Conservation (phyloP, 768 basidiomycete genomes). For the Mycena chlorophos region DNA sequence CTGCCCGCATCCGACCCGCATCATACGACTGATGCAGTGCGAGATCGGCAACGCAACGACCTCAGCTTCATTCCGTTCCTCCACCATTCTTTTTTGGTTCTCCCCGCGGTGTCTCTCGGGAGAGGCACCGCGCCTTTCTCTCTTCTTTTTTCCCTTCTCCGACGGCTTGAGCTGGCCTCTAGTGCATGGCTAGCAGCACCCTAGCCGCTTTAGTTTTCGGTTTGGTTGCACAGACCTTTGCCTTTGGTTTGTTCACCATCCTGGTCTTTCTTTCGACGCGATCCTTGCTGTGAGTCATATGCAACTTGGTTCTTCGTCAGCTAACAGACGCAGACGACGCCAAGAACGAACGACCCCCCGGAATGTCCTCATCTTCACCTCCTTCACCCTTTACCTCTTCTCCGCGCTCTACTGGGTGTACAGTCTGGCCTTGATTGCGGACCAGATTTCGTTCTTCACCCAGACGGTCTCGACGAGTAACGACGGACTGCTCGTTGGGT, state of each 20-base stretch:
- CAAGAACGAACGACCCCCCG: neutral
- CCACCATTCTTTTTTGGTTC: neutral
- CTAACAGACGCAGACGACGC: neutral
- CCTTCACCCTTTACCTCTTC: neutral
- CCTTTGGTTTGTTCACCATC: neutral
- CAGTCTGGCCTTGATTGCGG: neutral
- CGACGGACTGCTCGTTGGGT: neutral
- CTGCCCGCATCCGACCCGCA: too few relatives aligned
- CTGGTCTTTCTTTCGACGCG: slow-evolving; percentile 2
- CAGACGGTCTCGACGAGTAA: neutral
- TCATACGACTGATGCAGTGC: too few relatives aligned
- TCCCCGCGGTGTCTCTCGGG: slow-evolving; percentile 2
- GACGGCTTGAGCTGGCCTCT: neutral
- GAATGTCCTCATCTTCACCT: neutral
- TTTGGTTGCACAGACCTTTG: neutral
- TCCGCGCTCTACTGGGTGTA: neutral
- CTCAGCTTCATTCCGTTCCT: neutral
- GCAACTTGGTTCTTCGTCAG: neutral
- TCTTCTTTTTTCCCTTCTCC: neutral
- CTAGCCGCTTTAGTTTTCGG: neutral
- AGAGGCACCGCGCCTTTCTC: neutral
- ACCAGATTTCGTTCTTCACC: neutral
- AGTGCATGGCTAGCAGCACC: neutral
- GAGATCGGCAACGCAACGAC: neutral
- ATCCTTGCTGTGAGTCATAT: neutral